phyloP scores from a whole-genome alignment of 179 eudicot genomes.

The Amaranthus tricolor region DNA sequence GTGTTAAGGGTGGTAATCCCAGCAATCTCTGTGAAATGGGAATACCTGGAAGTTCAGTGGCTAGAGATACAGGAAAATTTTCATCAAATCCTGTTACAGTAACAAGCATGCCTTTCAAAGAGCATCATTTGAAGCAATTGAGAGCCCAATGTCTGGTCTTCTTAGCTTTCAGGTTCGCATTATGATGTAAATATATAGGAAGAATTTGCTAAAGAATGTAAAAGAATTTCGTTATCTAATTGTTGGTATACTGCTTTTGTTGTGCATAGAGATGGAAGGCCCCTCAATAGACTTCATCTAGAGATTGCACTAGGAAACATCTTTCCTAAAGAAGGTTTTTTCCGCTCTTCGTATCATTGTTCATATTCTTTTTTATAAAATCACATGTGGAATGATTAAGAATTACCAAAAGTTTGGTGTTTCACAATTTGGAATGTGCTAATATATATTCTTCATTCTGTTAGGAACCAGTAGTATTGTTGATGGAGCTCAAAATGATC shows the following conservation, averaged over 20 bases:
- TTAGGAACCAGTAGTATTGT: conserved; percentile 33
- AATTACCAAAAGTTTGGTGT: not conserved
- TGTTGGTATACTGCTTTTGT: conserved; percentile 15
- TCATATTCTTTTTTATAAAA: not conserved
- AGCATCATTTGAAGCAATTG: conserved; percentile 90
- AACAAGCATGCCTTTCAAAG: conserved; percentile 79
- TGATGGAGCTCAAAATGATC: conserved; percentile 67
- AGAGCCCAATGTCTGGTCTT: conserved; percentile 98
- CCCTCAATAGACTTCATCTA: conserved; percentile 85
- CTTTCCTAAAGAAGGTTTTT: conserved; percentile 63
- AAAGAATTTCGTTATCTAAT: not conserved
- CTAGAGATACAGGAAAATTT: conserved; percentile 68
- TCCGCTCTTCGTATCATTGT: not conserved
- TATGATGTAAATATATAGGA: not conserved
- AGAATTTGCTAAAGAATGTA: not conserved
- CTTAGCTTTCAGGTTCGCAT: conserved; percentile 78
- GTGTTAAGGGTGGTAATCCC: conserved; percentile 46
- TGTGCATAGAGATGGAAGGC: conserved; percentile 63
- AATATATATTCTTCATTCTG: conserved; percentile 12
- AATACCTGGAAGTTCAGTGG: conserved; percentile 43
- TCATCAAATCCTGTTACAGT: conserved; percentile 40
- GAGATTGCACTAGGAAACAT: conserved; percentile 89
- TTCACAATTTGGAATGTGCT: not conserved
- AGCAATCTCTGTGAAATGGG: conserved; percentile 43
- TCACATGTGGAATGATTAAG: not conserved